Evolutionary conservation across 2,329 filamentous ascomycete genomes (phyloP).

Genomic region (Geosmithia putterillii): DNA sequence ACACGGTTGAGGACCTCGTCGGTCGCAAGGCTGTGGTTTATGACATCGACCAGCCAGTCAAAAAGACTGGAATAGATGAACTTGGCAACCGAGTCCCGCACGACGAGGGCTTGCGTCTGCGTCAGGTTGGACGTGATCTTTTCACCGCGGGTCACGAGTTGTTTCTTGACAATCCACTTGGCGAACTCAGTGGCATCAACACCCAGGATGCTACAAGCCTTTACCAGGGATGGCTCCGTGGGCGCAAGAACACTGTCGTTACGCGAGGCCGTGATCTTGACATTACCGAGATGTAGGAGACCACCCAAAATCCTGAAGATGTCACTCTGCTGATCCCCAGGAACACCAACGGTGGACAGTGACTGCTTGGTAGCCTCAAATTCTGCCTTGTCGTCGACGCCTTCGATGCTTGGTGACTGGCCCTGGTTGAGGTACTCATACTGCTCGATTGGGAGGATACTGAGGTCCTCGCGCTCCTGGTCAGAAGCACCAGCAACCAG

Average conservation of each 20-base stretch:
- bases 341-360: conserved; percentile 76
- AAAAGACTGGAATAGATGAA: conserved; percentile 98
- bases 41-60: conserved; percentile 97
- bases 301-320: conserved; percentile 89
- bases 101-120: conserved; percentile 85
- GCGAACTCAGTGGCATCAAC: conserved; percentile 80
- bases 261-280: conserved; percentile 85
- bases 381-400: conserved; percentile 90
- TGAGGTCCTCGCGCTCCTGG: conserved; percentile 66
- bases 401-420: conserved; percentile 79
- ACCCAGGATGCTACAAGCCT: conserved; percentile 74
- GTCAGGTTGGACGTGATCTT: conserved; percentile 95
- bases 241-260: conserved; percentile 76
- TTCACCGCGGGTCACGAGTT: conserved; percentile 88
- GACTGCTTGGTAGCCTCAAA: conserved; percentile 82
- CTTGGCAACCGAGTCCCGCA: conserved; percentile 94
- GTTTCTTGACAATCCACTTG: conserved; percentile 99
- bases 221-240: conserved; percentile 69
- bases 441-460: conserved; percentile 71
- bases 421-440: conserved; percentile 97
- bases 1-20: conserved; percentile 76
- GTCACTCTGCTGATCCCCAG: conserved; percentile 58
- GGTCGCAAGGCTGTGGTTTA: conserved; percentile 82
- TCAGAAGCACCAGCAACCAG: conserved; percentile 86
- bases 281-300: conserved; percentile 86